Conservation (phyloP, 768 basidiomycete species). For the Lactarius sanguifluus region DNA sequence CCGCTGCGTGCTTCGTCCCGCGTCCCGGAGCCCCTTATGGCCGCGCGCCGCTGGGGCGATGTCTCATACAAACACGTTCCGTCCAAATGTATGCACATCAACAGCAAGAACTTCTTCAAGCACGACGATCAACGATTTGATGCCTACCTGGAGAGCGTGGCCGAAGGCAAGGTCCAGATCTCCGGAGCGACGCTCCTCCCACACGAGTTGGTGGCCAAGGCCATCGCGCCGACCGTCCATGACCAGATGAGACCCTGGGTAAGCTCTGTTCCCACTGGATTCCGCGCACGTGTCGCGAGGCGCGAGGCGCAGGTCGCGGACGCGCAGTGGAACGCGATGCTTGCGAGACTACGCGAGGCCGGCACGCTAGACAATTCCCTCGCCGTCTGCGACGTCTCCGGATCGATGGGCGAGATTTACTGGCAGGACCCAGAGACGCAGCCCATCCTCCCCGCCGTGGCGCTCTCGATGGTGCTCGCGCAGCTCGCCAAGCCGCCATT, state of each 20-base stretch:
- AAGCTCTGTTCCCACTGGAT: conserved; percentile 31
- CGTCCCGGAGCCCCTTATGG: conserved; percentile 64
- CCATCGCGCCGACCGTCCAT: conserved; percentile 21
- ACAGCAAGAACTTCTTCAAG: conserved; percentile 52
- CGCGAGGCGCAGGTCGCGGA: conserved; percentile 50
- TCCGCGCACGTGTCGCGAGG: conserved; percentile 37
- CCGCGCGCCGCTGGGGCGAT: conserved; percentile 54
- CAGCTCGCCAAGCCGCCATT: conserved; percentile 65
- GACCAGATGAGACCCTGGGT: not conserved
- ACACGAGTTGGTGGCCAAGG: conserved; percentile 54
- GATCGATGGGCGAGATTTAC: conserved; percentile 57
- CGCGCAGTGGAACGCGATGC: conserved; percentile 65
- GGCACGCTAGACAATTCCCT: conserved; percentile 61
- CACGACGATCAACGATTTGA: conserved; percentile 63
- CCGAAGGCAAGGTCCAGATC: conserved; percentile 53
- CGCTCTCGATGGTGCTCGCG: conserved; percentile 65
- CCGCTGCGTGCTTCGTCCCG: conserved; percentile 48
- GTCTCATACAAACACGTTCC: conserved; percentile 60
- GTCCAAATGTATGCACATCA: conserved; percentile 60
- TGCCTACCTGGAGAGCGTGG: conserved; percentile 55
- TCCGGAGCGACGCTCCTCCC: conserved; percentile 69
- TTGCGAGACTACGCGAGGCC: conserved; percentile 51
- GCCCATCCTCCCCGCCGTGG: conserved; percentile 62
- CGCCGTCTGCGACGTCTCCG: conserved; percentile 73
- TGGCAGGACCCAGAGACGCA: not conserved